phyloP scores from a whole-genome alignment of 768 basidiomycete species.

The Favolaschia claudopus region DNA sequence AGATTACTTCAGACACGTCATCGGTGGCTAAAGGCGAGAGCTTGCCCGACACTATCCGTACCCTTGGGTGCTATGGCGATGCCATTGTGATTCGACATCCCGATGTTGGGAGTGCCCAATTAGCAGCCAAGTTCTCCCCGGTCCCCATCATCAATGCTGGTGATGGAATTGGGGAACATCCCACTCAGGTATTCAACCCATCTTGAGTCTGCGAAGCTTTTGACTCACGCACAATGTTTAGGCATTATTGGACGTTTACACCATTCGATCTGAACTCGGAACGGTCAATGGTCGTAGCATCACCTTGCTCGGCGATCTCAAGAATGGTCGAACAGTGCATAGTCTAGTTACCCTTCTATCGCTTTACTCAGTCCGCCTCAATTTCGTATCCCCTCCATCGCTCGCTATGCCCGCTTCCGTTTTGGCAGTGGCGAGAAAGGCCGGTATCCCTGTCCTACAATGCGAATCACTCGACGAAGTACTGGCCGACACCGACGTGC shows the following conservation, averaged over 20 bases:
- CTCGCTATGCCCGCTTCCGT: conserved; percentile 91
- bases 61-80: conserved; percentile 94
- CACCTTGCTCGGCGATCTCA: conserved; percentile 92
- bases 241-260: conserved; percentile 90
- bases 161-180: conserved; percentile 97
- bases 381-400: conserved; percentile 90
- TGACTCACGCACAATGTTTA: conserved; percentile 35
- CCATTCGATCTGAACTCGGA: conserved; percentile 96
- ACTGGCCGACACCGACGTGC: conserved; percentile 90
- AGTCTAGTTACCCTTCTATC: conserved; percentile 92
- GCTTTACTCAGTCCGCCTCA: conserved; percentile 91
- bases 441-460: conserved; percentile 79
- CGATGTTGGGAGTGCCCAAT: conserved; percentile 90
- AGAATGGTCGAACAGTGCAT: conserved; percentile 98
- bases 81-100: conserved; percentile 96
- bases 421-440: conserved; percentile 82
- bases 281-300: conserved; percentile 97
- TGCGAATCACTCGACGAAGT: conserved; percentile 93
- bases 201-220: neutral
- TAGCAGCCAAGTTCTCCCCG: conserved; percentile 95
- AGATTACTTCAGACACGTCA: conserved; percentile 79
- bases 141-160: conserved; percentile 97
- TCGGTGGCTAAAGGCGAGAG: conserved; percentile 95
- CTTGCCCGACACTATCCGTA: conserved; percentile 91
- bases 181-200: conserved; percentile 77